phyloP scores from a whole-genome alignment of 805 yeast species.

The Wickerhamomyces mucosus region DNA sequence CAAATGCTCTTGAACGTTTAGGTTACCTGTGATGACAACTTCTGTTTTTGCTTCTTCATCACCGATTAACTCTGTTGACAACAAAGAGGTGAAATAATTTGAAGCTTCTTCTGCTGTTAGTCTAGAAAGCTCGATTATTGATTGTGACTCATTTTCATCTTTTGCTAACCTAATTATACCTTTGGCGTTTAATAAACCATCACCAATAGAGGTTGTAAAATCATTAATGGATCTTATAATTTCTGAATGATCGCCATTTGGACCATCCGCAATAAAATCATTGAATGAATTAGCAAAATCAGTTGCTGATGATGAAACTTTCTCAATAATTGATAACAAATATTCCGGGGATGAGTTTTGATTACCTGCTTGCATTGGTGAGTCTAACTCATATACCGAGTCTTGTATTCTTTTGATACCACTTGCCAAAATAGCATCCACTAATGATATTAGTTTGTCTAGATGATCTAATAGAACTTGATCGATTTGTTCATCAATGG shows the following conservation, averaged over 20 bases:
- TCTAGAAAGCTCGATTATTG: constrained; percentile 37
- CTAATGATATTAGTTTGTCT: constrained; percentile 41
- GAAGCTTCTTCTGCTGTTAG: constrained; percentile 53
- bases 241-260: constrained; percentile 48
- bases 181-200: constrained; percentile 55
- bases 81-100: constrained; percentile 48
- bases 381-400: constrained; percentile 55
- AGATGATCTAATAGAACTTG: constrained; percentile 38
- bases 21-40: constrained; percentile 63
- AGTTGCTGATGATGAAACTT: constrained; percentile 60
- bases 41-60: constrained; percentile 63
- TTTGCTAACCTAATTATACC: constrained; percentile 53
- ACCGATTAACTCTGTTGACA: constrained; percentile 40
- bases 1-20: constrained; percentile 62
- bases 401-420: constrained; percentile 71
- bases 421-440: constrained; percentile 61
- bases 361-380: constrained; percentile 79
- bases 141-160: constrained; percentile 43
- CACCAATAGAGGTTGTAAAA: constrained; percentile 52
- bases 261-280: constrained; percentile 68
- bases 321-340: constrained; percentile 58
- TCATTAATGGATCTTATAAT: constrained; percentile 55
- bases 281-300: constrained; percentile 76
- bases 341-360: constrained; percentile 65
- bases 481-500: constrained; percentile 52